Conservation (phyloP, 371 early-diverging fungal genomes). For the Entomophthora muscae region DNA sequence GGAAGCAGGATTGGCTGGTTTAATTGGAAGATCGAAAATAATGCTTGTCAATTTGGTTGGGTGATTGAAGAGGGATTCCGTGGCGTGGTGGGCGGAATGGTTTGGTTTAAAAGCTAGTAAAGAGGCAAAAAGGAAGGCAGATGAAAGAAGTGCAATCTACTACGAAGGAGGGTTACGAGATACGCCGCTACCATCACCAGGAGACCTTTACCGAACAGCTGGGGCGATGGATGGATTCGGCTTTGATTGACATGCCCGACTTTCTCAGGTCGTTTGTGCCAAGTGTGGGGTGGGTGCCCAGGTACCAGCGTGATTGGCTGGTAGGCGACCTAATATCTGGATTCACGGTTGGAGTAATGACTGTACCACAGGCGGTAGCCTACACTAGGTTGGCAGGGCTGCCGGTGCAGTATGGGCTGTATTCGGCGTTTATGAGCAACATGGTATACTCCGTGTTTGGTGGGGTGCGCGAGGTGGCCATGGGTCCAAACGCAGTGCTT, state of each 20-base stretch:
- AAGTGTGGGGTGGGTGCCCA: constrained; percentile 15
- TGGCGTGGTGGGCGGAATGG: too few relatives aligned
- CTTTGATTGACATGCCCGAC: not conserved
- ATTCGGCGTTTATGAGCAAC: constrained; percentile 58
- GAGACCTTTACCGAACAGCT: not conserved
- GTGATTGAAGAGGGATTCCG: too few relatives aligned
- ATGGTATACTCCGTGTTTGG: constrained; percentile 57
- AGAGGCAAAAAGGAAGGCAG: too few relatives aligned
- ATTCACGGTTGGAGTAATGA: constrained; percentile 63
- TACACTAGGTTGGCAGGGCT: constrained; percentile 67
- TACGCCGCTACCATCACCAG: too few relatives aligned
- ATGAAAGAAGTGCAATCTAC: too few relatives aligned
- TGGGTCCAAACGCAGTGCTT: too few relatives aligned
- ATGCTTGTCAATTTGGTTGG: too few relatives aligned
- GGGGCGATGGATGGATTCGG: not conserved
- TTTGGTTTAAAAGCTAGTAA: too few relatives aligned
- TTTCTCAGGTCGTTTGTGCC: constrained; percentile 10
- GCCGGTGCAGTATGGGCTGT: constrained; percentile 72
- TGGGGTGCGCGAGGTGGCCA: constrained; percentile 68
- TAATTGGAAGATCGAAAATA: too few relatives aligned
- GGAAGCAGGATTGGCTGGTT: too few relatives aligned
- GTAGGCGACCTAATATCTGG: constrained; percentile 70
- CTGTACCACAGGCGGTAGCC: constrained; percentile 71
- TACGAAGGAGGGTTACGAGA: too few relatives aligned
- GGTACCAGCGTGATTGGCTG: constrained; percentile 43